Conservation (phyloP, 1,139 yeast genomes). For the Nakaseomyces sp. region DNA sequence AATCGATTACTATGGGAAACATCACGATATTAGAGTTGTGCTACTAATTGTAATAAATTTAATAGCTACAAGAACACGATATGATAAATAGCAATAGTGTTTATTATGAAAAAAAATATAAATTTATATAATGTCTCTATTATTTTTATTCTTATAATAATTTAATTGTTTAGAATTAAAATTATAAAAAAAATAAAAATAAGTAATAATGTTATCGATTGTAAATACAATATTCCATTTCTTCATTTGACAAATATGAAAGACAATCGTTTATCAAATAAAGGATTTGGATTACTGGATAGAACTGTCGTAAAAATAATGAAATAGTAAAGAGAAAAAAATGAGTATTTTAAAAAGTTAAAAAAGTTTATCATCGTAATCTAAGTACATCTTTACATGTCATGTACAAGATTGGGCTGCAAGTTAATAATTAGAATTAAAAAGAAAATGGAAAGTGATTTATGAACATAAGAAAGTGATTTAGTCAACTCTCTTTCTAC, state of each 20-base stretch:
- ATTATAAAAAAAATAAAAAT: not conserved
- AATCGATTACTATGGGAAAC: too few relatives aligned
- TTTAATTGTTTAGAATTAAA: not conserved
- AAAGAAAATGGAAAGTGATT: slow-evolving; percentile 2
- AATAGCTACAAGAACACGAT: too few relatives aligned
- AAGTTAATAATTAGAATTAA: slow-evolving; percentile 5
- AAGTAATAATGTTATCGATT: not conserved
- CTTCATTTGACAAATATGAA: too few relatives aligned
- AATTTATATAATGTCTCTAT: too few relatives aligned
- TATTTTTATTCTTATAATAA: not conserved
- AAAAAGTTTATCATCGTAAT: slow-evolving; percentile 6
- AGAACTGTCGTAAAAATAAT: slow-evolving; percentile 3
- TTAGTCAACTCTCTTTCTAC: slow-evolving; percentile 42
- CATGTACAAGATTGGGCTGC: slow-evolving; percentile 7
- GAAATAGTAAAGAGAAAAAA: slow-evolving; percentile 1
- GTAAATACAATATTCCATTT: not conserved
- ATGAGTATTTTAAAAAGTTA: slow-evolving; percentile 2
- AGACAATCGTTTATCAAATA: too few relatives aligned
- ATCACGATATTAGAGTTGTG: not conserved
- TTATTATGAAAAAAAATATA: too few relatives aligned
- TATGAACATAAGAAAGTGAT: slow-evolving; percentile 4
- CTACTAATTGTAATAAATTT: too few relatives aligned
- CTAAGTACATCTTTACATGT: slow-evolving; percentile 6
- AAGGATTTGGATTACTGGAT: not conserved
- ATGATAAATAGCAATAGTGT: too few relatives aligned